Conservation (phyloP, 257 asterid genomes). For the Fraxinus anomala region DNA sequence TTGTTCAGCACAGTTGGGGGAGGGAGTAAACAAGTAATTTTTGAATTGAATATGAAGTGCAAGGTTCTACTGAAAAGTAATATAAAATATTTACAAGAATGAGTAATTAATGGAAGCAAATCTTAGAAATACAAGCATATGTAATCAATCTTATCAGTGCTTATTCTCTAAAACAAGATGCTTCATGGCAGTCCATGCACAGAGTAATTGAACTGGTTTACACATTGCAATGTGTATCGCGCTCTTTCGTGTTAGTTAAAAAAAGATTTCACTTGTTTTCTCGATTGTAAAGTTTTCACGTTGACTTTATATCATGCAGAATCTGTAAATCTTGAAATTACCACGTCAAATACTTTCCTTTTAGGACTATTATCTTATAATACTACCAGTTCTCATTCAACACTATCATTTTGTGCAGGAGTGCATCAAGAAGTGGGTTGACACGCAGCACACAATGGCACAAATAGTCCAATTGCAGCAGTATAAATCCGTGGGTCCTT, state of each 20-base stretch:
- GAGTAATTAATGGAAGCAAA: background rate
- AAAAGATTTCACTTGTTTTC: background rate
- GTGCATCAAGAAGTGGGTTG: slow-evolving; percentile 63
- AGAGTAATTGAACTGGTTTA: background rate
- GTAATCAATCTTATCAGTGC: background rate
- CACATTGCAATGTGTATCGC: background rate
- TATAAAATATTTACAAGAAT: background rate
- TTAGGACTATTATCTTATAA: background rate
- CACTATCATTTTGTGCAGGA: slow-evolving; percentile 49
- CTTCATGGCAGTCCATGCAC: background rate
- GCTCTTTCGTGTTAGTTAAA: background rate
- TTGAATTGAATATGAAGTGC: background rate
- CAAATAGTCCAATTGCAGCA: slow-evolving; percentile 32
- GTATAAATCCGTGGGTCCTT: slow-evolving; percentile 32
- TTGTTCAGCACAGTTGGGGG: background rate
- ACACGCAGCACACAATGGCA: slow-evolving; percentile 79
- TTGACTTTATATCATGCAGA: background rate
- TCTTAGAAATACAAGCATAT: background rate
- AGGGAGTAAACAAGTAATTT: background rate
- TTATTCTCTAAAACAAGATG: background rate
- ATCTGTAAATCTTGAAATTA: background rate
- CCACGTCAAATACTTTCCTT: background rate
- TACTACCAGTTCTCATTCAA: background rate
- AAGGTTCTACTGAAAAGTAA: background rate
- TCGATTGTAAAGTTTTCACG: background rate